Percentiles rank a stretch among this genome's conserved stretches.
Evolutionary conservation across 306 rosid genomes (phyloP).

Genomic region (Sindora glabra): DNA sequence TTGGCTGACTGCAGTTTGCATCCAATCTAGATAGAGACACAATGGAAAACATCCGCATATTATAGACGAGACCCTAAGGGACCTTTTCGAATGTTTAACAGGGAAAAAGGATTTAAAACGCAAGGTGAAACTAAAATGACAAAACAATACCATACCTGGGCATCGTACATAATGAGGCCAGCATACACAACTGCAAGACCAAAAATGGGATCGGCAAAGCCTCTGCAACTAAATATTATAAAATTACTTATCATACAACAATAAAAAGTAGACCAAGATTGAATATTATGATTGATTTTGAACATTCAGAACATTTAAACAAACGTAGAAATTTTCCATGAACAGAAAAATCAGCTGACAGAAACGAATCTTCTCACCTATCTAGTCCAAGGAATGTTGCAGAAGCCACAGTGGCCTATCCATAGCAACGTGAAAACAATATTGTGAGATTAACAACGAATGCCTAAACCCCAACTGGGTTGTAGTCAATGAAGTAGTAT

Average conservation of each 20-base stretch:
- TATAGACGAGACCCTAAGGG: not conserved
- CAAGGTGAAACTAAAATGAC: not conserved
- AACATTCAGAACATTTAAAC: not conserved
- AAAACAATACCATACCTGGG: slow-evolving; percentile 59
- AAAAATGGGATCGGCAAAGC: slow-evolving; percentile 80
- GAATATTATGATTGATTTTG: not conserved
- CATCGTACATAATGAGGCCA: slow-evolving; percentile 88
- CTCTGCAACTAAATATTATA: slow-evolving; percentile 48
- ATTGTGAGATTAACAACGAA: slow-evolving; percentile 17
- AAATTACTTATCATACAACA: slow-evolving; percentile 2
- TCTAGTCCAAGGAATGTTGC: slow-evolving; percentile 79
- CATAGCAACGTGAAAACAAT: slow-evolving; percentile 26
- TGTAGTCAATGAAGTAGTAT: not conserved
- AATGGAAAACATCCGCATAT: not conserved
- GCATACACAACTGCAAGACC: slow-evolving; percentile 82
- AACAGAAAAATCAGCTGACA: not conserved
- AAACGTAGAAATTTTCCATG: not conserved
- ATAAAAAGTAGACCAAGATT: not conserved
- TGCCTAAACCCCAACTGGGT: not conserved
- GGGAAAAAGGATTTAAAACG: not conserved
- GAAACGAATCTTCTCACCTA: slow-evolving; percentile 35
- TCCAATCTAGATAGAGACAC: not conserved
- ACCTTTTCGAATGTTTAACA: not conserved
- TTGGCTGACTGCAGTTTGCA: not conserved
- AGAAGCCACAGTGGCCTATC: slow-evolving; percentile 75